Conservation (phyloP, 1,139 yeast genomes). For the Candida dubliniensis region DNA sequence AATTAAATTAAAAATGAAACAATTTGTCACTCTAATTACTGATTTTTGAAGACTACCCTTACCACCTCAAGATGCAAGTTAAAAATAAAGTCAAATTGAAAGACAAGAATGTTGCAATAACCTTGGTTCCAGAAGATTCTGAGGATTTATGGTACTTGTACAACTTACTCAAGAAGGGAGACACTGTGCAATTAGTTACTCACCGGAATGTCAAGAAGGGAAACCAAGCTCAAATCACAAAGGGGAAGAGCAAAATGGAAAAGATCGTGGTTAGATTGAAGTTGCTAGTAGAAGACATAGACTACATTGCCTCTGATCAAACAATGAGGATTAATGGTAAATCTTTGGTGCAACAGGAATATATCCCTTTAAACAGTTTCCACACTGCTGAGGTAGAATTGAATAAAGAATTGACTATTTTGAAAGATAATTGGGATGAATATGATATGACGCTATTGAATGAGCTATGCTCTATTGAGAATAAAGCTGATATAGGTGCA, state of each 20-base stretch:
- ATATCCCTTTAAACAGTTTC: conserved; percentile 80
- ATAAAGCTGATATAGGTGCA: conserved; percentile 91
- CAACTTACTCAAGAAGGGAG: conserved; percentile 76
- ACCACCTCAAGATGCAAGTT: conserved; percentile 14
- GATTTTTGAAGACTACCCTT: background rate
- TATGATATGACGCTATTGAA: conserved; percentile 64
- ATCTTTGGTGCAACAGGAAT: conserved; percentile 70
- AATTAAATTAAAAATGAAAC: background rate
- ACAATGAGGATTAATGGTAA: conserved; percentile 80
- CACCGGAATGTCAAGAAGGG: conserved; percentile 59
- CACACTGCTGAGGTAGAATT: conserved; percentile 85
- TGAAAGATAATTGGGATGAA: conserved; percentile 81
- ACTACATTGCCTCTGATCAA: conserved; percentile 77
- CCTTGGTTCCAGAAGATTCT: conserved; percentile 78
- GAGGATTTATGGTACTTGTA: conserved; percentile 91
- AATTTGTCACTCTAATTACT: background rate
- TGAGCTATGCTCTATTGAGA: conserved; percentile 72
- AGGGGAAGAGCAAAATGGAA: conserved; percentile 53
- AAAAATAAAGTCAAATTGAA: conserved; percentile 27
- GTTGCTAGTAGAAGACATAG: conserved; percentile 66
- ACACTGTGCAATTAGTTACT: conserved; percentile 69
- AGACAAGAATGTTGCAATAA: conserved; percentile 65
- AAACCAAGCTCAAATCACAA: conserved; percentile 24
- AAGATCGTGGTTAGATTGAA: conserved; percentile 57
- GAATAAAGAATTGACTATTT: conserved; percentile 64